Base-by-base conservation (phyloP, 176 grass and related monocot genomes). In the Poa annua region DNA sequence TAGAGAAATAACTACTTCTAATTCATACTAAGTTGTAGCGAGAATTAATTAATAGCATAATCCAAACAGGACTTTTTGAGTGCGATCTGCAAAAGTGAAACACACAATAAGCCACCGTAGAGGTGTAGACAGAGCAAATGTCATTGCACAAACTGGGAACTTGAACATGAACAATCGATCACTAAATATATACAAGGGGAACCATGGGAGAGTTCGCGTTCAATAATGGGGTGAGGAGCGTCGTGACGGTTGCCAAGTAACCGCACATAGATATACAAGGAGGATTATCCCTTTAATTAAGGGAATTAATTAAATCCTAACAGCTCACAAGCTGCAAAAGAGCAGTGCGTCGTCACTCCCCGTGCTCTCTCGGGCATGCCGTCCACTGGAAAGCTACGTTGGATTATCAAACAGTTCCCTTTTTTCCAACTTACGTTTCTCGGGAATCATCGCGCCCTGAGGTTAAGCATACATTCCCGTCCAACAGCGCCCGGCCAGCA, bases 381-480 rank as follows among this genome's bases (percentile, higher is more conserved):
- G 71, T 29, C 71, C 24, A 74, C 19, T 1, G 19, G 69, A 72
- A 72, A 72, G 69, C 69, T 72, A 45, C 42, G 24, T 48, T 25
- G 45, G 22, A 48, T 7, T 25, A 72, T 22, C 42, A 72, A 72
- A 72, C 15, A 49, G 69, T 3, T 16, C 68, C 68, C 61, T 17
- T 33, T 34, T 64, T 64, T 64, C 29, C 68, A 71, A 14, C 41
- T 71, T 71, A 38, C 5, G 12, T 42, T 45, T 47, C 69, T 72
- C 69, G 12, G 69, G 69, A 72, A 72, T 72, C 69, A 72, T 49
- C 69, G 69, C 25, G 32, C 41, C 15, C 22, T 0, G 4, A 74
- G 71, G 15, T 74, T 33, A 49, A 49, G 47, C 69, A 72, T 49
- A 29, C 21, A 2, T 47, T 71, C 24, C 69, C 69, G 16, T 17